phyloP scores from a whole-genome alignment of 768 basidiomycete species.

The Lepiota subincarnata region DNA sequence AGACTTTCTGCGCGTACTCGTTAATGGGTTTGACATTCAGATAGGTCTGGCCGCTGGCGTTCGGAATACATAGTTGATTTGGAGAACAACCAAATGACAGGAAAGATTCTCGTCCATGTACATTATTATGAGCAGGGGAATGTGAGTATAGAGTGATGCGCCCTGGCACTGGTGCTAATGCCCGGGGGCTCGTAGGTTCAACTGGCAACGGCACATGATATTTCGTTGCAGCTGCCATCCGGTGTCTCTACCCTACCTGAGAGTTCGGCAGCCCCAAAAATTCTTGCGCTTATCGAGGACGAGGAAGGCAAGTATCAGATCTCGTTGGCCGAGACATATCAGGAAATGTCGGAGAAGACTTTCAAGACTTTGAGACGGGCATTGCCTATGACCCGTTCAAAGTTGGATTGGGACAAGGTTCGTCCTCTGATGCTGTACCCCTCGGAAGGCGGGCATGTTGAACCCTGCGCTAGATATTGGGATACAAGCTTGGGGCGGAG shows the following conservation, averaged over 20 bases:
- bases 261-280: conserved; percentile 55
- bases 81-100: conserved; percentile 56
- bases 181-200: conserved; percentile 63
- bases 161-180: not conserved
- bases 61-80: conserved; percentile 80
- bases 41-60: conserved; percentile 93
- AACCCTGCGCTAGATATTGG: conserved; percentile 32
- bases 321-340: conserved; percentile 77
- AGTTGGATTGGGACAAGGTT: conserved; percentile 95
- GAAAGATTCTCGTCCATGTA: conserved; percentile 76
- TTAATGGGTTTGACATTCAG: not conserved
- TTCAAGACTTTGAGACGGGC: conserved; percentile 91
- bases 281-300: conserved; percentile 75
- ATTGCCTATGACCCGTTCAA: conserved; percentile 87
- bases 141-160: conserved; percentile 36
- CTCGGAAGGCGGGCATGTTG: not conserved
- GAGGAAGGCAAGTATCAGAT: conserved; percentile 80
- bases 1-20: not conserved
- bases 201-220: conserved; percentile 68
- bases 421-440: conserved; percentile 9
- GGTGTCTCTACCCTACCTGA: conserved; percentile 52
- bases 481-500: conserved; percentile 77
- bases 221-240: conserved; percentile 61
- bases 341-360: conserved; percentile 87
- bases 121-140: conserved; percentile 99